Evolutionary conservation across 2,329 filamentous ascomycete genomes (phyloP).

Genomic region (Colletotrichum sp.): DNA sequence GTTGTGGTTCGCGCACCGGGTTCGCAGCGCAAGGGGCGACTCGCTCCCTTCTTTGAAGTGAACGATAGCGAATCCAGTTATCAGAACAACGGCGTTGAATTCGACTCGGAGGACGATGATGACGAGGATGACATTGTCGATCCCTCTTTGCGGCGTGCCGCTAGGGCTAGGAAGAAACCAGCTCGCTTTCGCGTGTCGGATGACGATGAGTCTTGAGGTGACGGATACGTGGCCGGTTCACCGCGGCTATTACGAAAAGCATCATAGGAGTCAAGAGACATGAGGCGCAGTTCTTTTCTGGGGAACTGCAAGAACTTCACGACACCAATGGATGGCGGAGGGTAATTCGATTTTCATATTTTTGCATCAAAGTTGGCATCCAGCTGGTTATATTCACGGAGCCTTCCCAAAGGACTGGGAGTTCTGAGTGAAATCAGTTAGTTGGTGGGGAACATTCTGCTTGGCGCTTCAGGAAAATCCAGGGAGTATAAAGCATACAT

Average conservation of each 20-base stretch:
- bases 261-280: not conserved
- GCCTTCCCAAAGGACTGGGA: not conserved
- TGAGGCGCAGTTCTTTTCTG: not conserved
- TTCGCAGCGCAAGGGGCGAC: not conserved
- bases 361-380: not conserved
- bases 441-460: not conserved
- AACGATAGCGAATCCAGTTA: constrained; percentile 17
- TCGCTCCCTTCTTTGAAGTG: not conserved
- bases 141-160: not conserved
- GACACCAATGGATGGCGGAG: not conserved
- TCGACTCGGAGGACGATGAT: constrained; percentile 12
- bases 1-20: not conserved
- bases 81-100: not conserved
- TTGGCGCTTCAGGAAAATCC: constrained; percentile 1
- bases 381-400: not conserved
- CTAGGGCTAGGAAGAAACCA: constrained; percentile 10
- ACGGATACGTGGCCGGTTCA: not conserved
- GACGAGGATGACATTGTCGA: not conserved
- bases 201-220: constrained; percentile 1
- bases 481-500: constrained; percentile 8
- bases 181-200: constrained; percentile 12
- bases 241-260: not conserved
- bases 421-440: not conserved
- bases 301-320: not conserved
- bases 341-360: not conserved